These are phyloP conservation scores for Benincasa hispida DNA, from an alignment of 306 rosid species.

Conservation along the genomic window DNA sequence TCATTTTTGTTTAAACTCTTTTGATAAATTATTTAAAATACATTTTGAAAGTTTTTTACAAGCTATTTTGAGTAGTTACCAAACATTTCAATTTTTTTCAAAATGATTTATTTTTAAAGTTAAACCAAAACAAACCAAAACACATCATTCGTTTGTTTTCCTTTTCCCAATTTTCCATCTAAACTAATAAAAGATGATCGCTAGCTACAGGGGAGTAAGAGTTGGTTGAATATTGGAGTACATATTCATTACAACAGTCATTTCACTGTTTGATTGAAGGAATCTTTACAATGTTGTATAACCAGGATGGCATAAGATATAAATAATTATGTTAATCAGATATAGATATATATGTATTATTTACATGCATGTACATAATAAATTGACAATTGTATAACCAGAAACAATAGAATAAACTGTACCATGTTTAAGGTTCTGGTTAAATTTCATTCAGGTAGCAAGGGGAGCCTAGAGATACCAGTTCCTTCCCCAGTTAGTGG, in stretches of 20 bases:
- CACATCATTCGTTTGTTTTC: not conserved
- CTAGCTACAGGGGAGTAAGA: not conserved
- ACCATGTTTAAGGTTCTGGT: not conserved
- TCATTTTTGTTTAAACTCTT: too few species aligned
- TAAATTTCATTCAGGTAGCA: conserved; percentile 45
- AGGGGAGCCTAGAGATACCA: conserved; percentile 53
- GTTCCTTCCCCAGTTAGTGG: conserved; percentile 28
- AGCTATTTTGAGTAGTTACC: too few species aligned
- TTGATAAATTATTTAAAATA: too few species aligned
- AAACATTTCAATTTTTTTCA: too few species aligned
- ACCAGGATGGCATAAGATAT: not conserved
- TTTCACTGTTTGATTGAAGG: not conserved
- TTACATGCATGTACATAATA: conserved; percentile 2
- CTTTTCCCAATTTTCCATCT: not conserved
- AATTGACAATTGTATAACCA: not conserved
- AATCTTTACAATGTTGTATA: not conserved
- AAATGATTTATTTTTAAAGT: too few species aligned
- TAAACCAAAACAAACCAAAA: too few species aligned
- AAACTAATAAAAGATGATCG: not conserved
- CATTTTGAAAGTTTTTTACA: too few species aligned
- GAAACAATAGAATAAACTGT: not conserved
- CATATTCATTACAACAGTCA: not conserved
- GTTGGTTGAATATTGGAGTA: not conserved
- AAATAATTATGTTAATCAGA: not conserved
- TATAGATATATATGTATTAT: not conserved